Percentiles rank a stretch among this genome's conserved stretches.
phyloP scores from a whole-genome alignment of 1,284 basidiomycete genomes.

The Ganoderma boninense region DNA sequence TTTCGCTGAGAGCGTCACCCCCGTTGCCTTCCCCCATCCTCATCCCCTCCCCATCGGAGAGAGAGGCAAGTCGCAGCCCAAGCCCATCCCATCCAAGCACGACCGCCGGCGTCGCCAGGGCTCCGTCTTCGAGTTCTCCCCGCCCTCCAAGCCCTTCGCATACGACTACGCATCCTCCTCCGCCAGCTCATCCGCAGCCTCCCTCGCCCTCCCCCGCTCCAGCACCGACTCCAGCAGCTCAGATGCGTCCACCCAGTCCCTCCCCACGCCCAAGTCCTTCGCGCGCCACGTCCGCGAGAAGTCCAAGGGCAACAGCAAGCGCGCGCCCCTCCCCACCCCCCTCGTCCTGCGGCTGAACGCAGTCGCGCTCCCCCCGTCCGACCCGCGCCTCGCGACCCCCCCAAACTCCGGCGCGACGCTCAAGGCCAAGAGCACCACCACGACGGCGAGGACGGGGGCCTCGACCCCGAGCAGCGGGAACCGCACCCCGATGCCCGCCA shows the following conservation, averaged over 20 bases:
- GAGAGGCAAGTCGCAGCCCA: constrained; percentile 27
- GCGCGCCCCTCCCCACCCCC: constrained; percentile 34
- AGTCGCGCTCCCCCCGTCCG: constrained; percentile 34
- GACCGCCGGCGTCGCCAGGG: constrained; percentile 40
- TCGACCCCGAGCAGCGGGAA: neutral
- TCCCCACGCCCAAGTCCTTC: constrained; percentile 28
- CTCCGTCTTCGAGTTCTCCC: constrained; percentile 43
- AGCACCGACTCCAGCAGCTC: constrained; percentile 33
- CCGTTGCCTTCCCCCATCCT: constrained; percentile 21
- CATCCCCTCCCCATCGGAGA: neutral
- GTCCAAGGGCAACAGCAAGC: constrained; percentile 26
- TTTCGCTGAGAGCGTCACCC: constrained; percentile 50
- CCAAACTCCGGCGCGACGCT: constrained; percentile 27
- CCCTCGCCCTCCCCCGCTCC: constrained; percentile 34
- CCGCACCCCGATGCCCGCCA: constrained; percentile 15
- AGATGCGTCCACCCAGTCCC: constrained; percentile 19
- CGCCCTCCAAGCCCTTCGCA: constrained; percentile 27
- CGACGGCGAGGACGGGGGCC: neutral
- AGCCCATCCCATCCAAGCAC: constrained; percentile 34
- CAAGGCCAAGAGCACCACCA: constrained; percentile 13
- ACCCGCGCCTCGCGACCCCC: constrained; percentile 23
- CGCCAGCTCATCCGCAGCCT: constrained; percentile 44
- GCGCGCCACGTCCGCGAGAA: constrained; percentile 31
- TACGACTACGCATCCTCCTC: constrained; percentile 35
- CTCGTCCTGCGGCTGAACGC: constrained; percentile 43